phyloP scores from a whole-genome alignment of 352 stramenopile genomes.

The Thraustochytrium sp. region DNA sequence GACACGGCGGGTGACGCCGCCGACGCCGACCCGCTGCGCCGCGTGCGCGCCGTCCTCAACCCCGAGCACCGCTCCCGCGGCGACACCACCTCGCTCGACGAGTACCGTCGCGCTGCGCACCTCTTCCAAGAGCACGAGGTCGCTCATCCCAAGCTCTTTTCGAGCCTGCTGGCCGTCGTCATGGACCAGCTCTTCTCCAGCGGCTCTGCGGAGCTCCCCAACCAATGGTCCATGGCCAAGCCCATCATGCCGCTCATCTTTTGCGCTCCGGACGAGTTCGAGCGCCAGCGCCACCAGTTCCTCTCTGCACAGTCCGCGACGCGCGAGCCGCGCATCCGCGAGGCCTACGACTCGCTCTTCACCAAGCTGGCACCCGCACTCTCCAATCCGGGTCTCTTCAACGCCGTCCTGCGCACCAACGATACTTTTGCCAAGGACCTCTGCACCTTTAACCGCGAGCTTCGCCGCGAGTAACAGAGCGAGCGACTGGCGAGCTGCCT shows the following conservation, averaged over 20 bases:
- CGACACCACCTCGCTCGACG: constrained; percentile 24
- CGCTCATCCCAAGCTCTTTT: constrained; percentile 16
- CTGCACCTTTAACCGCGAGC: constrained; percentile 16
- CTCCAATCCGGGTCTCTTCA: constrained; percentile 28
- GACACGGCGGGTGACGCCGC: neutral
- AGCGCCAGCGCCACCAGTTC: constrained; percentile 19
- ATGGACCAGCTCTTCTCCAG: constrained; percentile 31
- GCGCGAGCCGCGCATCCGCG: constrained; percentile 20
- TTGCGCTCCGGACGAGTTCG: constrained; percentile 14
- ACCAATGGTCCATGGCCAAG: constrained; percentile 32
- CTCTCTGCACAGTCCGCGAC: neutral
- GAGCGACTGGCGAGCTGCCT: too few species aligned
- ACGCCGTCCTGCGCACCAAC: constrained; percentile 17
- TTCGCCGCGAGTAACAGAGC: constrained; percentile 23
- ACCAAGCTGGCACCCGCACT: constrained; percentile 22
- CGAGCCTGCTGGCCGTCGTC: neutral
- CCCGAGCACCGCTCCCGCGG: constrained; percentile 37
- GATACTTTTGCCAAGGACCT: constrained; percentile 27
- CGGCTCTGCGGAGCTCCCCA: neutral
- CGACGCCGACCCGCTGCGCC: neutral
- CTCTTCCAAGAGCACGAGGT: constrained; percentile 13
- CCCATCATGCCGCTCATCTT: constrained; percentile 42
- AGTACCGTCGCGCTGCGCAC: constrained; percentile 16
- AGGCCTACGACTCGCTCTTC: constrained; percentile 24
- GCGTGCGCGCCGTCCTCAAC: constrained; percentile 19